These are phyloP conservation scores for Tuber aestivum DNA, from an alignment of 495 filamentous ascomycete species.

Conservation along the genomic window DNA sequence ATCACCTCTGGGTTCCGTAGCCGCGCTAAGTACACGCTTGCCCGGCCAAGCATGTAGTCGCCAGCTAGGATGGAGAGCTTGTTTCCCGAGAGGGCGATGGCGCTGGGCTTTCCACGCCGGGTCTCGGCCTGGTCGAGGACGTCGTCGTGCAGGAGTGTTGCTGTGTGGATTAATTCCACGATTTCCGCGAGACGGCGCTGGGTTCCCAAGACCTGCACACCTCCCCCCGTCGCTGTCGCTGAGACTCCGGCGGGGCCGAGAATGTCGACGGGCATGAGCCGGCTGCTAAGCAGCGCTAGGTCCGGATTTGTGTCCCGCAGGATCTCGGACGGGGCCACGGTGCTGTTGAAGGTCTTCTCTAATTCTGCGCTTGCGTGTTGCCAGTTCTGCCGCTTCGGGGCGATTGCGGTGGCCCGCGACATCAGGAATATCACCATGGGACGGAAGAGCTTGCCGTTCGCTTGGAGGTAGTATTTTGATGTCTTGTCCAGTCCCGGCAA, in stretches of 20 bases:
- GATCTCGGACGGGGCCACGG: slow-evolving; percentile 68
- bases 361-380: slow-evolving; percentile 23
- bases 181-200: slow-evolving; percentile 92
- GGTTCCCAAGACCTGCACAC: slow-evolving; percentile 67
- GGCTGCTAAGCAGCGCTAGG: slow-evolving; percentile 45
- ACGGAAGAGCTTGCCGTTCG: slow-evolving; percentile 92
- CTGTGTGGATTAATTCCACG: slow-evolving; percentile 92
- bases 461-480: slow-evolving; percentile 96
- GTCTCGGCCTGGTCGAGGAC: slow-evolving; percentile 89
- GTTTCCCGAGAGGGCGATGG: slow-evolving; percentile 91
- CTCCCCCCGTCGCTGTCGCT: slow-evolving; percentile 1
- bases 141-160: slow-evolving; percentile 93
- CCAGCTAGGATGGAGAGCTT: slow-evolving; percentile 98
- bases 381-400: slow-evolving; percentile 55
- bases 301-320: slow-evolving; percentile 76
- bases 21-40: slow-evolving; percentile 86
- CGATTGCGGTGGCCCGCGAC: slow-evolving; percentile 80
- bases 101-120: slow-evolving; percentile 73
- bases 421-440: slow-evolving; percentile 91
- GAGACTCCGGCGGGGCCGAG: slow-evolving; percentile 10
- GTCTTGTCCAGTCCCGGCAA: slow-evolving; percentile 81
- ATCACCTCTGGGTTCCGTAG: slow-evolving; percentile 88
- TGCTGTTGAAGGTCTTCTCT: slow-evolving; percentile 57
- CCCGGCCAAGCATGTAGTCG: slow-evolving; percentile 86
- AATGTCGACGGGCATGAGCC: slow-evolving; percentile 38